phyloP scores from a whole-genome alignment of 805 yeast species.

The Zygotorulaspora chibaensis region DNA sequence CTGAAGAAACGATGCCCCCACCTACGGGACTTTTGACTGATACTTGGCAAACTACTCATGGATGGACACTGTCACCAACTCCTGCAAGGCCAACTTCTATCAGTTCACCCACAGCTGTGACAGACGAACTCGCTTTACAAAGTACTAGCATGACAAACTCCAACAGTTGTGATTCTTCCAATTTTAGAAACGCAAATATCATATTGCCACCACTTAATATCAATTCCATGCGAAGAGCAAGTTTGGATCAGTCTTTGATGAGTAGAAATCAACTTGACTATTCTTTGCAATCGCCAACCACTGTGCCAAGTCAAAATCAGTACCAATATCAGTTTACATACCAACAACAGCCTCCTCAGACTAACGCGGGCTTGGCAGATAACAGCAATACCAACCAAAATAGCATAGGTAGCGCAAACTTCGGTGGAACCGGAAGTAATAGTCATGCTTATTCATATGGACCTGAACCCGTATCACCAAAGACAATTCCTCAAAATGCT shows the following conservation, averaged over 20 bases:
- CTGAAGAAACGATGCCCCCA: not conserved
- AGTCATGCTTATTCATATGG: not conserved
- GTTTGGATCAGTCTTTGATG: not conserved
- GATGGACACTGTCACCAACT: not conserved
- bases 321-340: not conserved
- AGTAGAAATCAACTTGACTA: not conserved
- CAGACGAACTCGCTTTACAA: not conserved
- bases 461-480: not conserved
- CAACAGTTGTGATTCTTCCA: conserved; percentile 3
- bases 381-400: not conserved
- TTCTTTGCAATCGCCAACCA: not conserved
- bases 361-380: not conserved
- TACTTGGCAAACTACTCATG: not conserved
- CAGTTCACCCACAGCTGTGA: conserved; percentile 1
- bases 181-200: conserved; percentile 3
- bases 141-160: conserved; percentile 6
- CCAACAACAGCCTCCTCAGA: not conserved
- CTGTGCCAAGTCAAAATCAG: not conserved
- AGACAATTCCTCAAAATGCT: not conserved
- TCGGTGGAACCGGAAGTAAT: not conserved
- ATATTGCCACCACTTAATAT: conserved; percentile 10
- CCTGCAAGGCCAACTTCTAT: conserved; percentile 7
- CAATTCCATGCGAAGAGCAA: conserved; percentile 2
- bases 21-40: not conserved
- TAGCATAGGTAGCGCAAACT: not conserved